These are phyloP conservation scores for Mesostigma viride DNA, from an alignment of 139 green algal genomes.

Conservation along the genomic window DNA sequence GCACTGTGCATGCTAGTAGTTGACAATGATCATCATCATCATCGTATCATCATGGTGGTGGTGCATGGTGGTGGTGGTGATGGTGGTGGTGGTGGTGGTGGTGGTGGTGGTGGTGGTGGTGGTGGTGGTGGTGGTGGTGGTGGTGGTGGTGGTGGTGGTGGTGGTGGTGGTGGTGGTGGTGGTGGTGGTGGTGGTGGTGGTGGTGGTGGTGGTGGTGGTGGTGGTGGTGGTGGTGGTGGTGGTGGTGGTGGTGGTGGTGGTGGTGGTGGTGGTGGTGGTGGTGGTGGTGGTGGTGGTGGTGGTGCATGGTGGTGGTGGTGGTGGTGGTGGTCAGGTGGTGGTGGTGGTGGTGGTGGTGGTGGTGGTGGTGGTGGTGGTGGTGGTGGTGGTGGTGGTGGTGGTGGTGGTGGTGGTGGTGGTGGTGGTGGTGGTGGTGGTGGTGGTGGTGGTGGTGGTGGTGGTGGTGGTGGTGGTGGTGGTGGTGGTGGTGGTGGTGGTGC, in stretches of 20 bases:
- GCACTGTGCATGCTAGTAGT: too few species aligned
- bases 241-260: background rate
- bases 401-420: background rate
- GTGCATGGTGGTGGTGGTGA: too few species aligned
- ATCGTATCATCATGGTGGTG: background rate
- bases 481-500: background rate
- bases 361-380: background rate
- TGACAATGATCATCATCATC: too few species aligned
- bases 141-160: background rate
- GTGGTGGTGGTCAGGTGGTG: too few species aligned
- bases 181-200: background rate
- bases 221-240: constrained; percentile 1
- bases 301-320: too few species aligned
- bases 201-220: background rate
- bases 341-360: background rate
- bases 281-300: too few species aligned
- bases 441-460: background rate
- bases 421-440: background rate
- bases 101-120: background rate
- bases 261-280: background rate
- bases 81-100: background rate
- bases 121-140: background rate
- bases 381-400: background rate
- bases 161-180: background rate
- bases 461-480: constrained; percentile 1